phyloP scores from a whole-genome alignment of 2,329 filamentous ascomycete genomes.

The Fusarium sp. region DNA sequence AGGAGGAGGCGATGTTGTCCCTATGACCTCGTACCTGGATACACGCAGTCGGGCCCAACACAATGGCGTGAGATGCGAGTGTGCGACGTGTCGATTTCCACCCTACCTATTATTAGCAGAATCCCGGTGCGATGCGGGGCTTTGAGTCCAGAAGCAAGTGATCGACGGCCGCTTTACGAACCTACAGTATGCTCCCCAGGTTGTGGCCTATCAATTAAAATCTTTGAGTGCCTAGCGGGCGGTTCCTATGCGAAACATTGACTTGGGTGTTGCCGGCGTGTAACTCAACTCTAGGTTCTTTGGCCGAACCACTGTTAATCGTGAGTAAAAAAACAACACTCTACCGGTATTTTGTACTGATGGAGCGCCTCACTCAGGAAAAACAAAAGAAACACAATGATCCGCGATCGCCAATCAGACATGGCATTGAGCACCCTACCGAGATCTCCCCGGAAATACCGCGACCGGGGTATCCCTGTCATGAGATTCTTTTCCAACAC shows the following conservation, averaged over 20 bases:
- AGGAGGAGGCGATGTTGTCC: conserved; percentile 5
- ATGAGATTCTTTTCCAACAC: conserved; percentile 1
- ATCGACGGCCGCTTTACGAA: conserved; percentile 10
- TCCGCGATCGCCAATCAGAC: conserved; percentile 35
- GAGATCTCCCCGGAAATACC: conserved; percentile 47
- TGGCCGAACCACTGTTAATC: conserved; percentile 11
- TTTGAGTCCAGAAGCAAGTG: conserved; percentile 6
- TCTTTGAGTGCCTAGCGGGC: conserved; percentile 5
- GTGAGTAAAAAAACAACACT: background rate
- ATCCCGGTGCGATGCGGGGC: conserved; percentile 33
- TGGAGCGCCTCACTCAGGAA: conserved; percentile 1
- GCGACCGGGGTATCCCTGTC: conserved; percentile 45
- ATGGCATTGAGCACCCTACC: conserved; percentile 18
- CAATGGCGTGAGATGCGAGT: conserved; percentile 33
- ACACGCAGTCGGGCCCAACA: conserved; percentile 3
- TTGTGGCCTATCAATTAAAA: background rate
- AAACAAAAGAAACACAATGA: conserved; percentile 23
- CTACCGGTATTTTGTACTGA: background rate
- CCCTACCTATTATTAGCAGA: conserved; percentile 43
- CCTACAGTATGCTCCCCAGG: conserved; percentile 2
- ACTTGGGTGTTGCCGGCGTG: background rate
- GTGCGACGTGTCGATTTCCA: conserved; percentile 37
- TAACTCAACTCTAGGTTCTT: background rate
- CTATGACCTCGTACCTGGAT: conserved; percentile 8
- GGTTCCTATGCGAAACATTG: conserved; percentile 4